phyloP scores from a whole-genome alignment of 352 stramenopile species.

The Phytophthora kernoviae region DNA sequence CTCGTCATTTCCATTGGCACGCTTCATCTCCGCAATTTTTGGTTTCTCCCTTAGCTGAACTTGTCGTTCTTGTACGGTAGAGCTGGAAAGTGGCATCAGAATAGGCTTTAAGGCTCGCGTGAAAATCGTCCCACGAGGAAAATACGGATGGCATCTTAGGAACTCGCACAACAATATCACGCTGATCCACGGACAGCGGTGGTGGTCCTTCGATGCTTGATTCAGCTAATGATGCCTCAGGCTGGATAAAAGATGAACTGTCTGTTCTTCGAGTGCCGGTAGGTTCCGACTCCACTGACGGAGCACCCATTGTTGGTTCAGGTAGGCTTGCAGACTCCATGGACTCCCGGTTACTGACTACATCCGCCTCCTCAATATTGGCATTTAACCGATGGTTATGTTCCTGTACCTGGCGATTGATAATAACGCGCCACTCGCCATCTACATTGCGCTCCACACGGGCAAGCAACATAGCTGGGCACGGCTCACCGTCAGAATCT shows the following conservation, averaged over 20 bases:
- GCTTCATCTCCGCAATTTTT: conserved; percentile 65
- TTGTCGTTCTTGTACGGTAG: conserved; percentile 79
- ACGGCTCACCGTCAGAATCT: conserved; percentile 29
- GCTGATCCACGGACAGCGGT: background rate
- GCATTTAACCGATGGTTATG: conserved; percentile 60
- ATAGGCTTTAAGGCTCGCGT: conserved; percentile 60
- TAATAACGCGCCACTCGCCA: conserved; percentile 66
- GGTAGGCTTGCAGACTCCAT: conserved; percentile 4
- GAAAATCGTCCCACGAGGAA: conserved; percentile 75
- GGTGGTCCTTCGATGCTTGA: conserved; percentile 4
- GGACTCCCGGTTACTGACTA: conserved; percentile 3
- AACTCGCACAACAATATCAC: conserved; percentile 66
- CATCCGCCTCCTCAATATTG: conserved; percentile 23
- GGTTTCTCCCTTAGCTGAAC: conserved; percentile 72
- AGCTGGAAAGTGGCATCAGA: conserved; percentile 72
- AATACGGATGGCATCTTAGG: conserved; percentile 58
- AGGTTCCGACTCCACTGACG: conserved; percentile 5
- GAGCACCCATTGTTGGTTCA: conserved; percentile 1
- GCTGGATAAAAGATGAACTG: conserved; percentile 17
- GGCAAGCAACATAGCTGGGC: conserved; percentile 72
- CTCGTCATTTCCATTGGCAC: conserved; percentile 42
- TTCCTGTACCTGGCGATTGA: conserved; percentile 66
- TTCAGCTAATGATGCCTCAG: conserved; percentile 11
- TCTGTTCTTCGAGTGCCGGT: conserved; percentile 3
- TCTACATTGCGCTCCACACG: conserved; percentile 68